Evolutionary conservation across 192 early-diverging fungal species (phyloP).

Genomic region (Linderina pennispora): DNA sequence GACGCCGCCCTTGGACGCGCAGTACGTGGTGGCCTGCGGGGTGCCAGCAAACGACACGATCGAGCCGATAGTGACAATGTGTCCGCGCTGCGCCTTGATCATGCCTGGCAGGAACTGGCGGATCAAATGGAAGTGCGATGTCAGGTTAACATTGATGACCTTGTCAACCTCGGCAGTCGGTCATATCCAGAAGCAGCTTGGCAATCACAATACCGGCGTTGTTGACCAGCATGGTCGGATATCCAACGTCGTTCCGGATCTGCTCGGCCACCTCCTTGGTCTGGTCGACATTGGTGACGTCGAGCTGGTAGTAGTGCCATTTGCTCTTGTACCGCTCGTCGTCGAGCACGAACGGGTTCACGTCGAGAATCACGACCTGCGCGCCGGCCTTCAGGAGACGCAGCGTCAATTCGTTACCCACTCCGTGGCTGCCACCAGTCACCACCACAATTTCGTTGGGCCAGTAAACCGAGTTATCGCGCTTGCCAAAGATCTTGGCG

Average conservation of each 20-base stretch:
- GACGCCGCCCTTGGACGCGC: constrained; percentile 73
- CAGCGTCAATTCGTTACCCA: constrained; percentile 27
- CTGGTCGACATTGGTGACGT: constrained; percentile 20
- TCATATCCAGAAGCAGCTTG: constrained; percentile 57
- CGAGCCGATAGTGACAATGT: constrained; percentile 57
- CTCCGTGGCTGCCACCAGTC: constrained; percentile 39
- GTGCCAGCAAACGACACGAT: constrained; percentile 42
- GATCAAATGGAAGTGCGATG: constrained; percentile 68
- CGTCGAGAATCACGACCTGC: constrained; percentile 33
- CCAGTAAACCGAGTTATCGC: constrained; percentile 16
- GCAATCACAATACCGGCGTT: constrained; percentile 73
- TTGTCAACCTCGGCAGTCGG: constrained; percentile 55
- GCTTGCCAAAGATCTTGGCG: constrained; percentile 2
- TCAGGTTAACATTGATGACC: constrained; percentile 63
- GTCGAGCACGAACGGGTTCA: constrained; percentile 17
- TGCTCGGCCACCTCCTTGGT: constrained; percentile 20
- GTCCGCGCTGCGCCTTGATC: constrained; percentile 64
- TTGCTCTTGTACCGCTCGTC: constrained; percentile 7
- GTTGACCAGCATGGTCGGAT: constrained; percentile 75
- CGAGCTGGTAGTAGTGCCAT: constrained; percentile 34
- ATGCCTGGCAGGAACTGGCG: constrained; percentile 73
- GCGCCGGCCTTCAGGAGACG: constrained; percentile 28
- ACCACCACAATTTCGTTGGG: constrained; percentile 28
- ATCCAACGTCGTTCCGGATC: constrained; percentile 49
- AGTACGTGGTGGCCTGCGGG: constrained; percentile 62